These are phyloP conservation scores for Aphanomyces invadans DNA, from an alignment of 352 stramenopile genomes.

Conservation along the genomic window DNA sequence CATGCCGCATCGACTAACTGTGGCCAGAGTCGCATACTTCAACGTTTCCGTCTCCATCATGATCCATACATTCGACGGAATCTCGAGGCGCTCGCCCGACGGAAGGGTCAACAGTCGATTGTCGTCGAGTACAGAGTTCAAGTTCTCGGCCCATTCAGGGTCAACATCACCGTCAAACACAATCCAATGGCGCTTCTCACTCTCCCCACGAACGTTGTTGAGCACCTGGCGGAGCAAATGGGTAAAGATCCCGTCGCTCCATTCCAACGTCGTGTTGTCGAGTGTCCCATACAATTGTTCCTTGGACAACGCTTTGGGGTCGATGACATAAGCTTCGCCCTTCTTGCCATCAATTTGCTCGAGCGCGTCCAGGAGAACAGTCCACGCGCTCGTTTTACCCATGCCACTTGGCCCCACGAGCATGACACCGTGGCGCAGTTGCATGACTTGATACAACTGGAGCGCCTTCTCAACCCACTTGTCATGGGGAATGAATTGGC, in stretches of 20 bases:
- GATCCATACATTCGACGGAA: slow-evolving; percentile 98
- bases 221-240: slow-evolving; percentile 93
- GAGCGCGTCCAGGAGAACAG: slow-evolving; percentile 89
- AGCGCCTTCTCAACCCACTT: slow-evolving; percentile 98
- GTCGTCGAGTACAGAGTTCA: slow-evolving; percentile 99
- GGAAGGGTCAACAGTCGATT: slow-evolving; percentile 99
- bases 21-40: slow-evolving; percentile 96
- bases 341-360: slow-evolving; percentile 94
- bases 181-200: slow-evolving; percentile 96
- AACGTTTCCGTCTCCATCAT: slow-evolving; percentile 99
- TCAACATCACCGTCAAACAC: slow-evolving; percentile 99
- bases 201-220: slow-evolving; percentile 97
- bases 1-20: slow-evolving; percentile 99
- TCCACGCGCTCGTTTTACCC: slow-evolving; percentile 95
- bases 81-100: slow-evolving; percentile 96
- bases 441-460: slow-evolving; percentile 97
- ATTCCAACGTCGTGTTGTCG: slow-evolving; percentile 99
- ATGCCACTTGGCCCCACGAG: slow-evolving; percentile 95
- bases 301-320: slow-evolving; percentile 98
- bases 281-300: slow-evolving; percentile 98
- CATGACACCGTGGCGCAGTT: slow-evolving; percentile 98
- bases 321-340: slow-evolving; percentile 96
- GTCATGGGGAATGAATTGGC: slow-evolving; percentile 82
- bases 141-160: slow-evolving; percentile 99
- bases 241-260: slow-evolving; percentile 99